Percentiles rank a stretch among this genome's conserved stretches.
Conservation (phyloP, 345 rosid species). For the Eucalyptus virginea region DNA sequence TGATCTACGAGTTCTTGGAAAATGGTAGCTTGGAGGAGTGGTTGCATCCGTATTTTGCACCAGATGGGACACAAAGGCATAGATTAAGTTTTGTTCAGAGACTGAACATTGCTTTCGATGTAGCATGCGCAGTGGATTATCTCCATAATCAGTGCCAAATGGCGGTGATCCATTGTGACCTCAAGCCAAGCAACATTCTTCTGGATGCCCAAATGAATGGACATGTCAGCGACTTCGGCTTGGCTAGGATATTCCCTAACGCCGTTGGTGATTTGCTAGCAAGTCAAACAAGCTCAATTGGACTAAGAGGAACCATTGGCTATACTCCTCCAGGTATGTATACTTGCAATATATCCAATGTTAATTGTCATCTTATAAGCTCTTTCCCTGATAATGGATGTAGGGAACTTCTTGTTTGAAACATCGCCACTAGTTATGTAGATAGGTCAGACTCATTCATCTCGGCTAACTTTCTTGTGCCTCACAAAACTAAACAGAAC, state of each 20-base stretch:
- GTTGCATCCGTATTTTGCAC: not conserved
- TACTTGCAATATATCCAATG: no score
- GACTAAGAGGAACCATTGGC: not conserved
- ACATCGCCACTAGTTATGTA: no score
- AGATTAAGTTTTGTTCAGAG: not conserved
- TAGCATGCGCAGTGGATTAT: slow-evolving; percentile 4
- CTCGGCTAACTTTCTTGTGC: no score
- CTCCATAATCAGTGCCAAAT: not conserved
- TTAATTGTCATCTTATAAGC: no score
- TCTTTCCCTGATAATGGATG: no score
- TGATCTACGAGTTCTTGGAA: not conserved
- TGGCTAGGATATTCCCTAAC: not conserved
- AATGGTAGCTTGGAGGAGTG: slow-evolving; percentile 8
- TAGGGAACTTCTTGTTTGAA: no score
- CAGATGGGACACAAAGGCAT: not conserved
- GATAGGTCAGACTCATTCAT: no score
- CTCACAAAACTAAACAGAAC: no score
- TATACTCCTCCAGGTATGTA: not conserved
- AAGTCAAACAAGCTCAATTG: not conserved
- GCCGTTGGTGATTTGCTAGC: no score
- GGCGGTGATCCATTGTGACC: slow-evolving; percentile 8
- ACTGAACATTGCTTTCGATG: not conserved
- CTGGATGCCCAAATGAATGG: not conserved
- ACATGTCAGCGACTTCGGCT: not conserved
- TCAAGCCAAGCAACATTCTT: slow-evolving; percentile 4